phyloP scores from a whole-genome alignment of 306 rosid genomes.

The Lotus japonicus region DNA sequence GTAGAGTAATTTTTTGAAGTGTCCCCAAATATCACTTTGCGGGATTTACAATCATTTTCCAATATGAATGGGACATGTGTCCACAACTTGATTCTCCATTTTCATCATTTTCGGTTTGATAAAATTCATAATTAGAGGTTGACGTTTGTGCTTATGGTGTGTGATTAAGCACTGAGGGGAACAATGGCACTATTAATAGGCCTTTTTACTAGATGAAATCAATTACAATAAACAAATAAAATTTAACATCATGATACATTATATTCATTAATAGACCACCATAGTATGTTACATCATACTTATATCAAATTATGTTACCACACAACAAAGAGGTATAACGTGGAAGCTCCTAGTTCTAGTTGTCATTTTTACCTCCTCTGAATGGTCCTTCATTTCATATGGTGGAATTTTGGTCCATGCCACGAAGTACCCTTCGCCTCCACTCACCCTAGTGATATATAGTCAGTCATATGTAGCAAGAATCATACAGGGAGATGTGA shows the following conservation, averaged over 20 bases:
- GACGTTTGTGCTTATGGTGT: constrained; percentile 6
- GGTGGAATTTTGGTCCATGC: constrained; percentile 44
- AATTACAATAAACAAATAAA: not conserved
- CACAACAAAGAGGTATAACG: no score
- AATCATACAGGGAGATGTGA: not conserved
- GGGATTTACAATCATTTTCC: no score
- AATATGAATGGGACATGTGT: not conserved
- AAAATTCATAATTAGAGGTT: not conserved
- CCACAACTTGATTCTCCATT: not conserved
- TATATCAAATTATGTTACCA: no score
- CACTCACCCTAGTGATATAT: not conserved
- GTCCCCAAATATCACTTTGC: no score
- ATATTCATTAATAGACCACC: no score
- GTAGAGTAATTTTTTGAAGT: no score
- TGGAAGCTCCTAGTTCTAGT: no score
- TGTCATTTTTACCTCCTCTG: no score
- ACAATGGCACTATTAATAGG: no score
- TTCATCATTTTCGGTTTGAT: not conserved
- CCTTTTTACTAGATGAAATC: not conserved
- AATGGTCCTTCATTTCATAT: not conserved
- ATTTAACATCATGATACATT: no score
- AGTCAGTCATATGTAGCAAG: not conserved
- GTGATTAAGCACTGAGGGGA: not conserved
- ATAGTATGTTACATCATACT: no score
- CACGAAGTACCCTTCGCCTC: not conserved